Base-by-base conservation (phyloP, 139 green algal species). In the Coccomyxa sp. region DNA sequence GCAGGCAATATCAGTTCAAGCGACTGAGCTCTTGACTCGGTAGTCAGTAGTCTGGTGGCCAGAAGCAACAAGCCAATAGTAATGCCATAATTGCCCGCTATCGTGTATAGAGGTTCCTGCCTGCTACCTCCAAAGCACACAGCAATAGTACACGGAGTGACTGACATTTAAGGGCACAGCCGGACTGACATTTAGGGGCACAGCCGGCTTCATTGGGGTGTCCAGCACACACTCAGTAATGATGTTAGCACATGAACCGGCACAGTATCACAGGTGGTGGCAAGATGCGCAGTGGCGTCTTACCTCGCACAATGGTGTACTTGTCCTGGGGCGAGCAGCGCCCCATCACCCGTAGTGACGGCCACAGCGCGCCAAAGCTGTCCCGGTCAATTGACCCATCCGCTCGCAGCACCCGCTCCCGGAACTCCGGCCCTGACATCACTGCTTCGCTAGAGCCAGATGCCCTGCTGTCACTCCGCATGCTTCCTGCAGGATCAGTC, bases 311-410 rank as follows among this genome's bases (percentile, higher is more conserved):
- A 36, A 99, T 86, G 54, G 86, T 85, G 85, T 91, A 92, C 89
- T 99, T 99, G 90, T 99, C 95, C 0, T 79, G 78, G 9, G 96
- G 96, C 0, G 84, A 91, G 78, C 96, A 98, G 31, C 96, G 88
- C 22, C 91, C 96, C 74, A 99, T 82, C 33, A 99, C 96, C 0
- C 88, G 86, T 70, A 98, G 78, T 14, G 75, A 79, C 14, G 89
- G 86, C 92, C 93, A 94, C 22, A 97, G 68, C 31, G 77, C 70
- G 38, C 78, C 36, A 44, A 97, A 93, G 6, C 82, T 80, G 0
- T 87, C 86, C 22, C 78, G 55, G 79, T 95, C 76, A 39, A 91
- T 78, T 12, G 72, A 73, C 75, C 92, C 94, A 40, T 96, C 90
- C 0, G 64, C 39, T 6, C 73, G 64, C 39, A 88, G 76, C 77